Percentiles rank a stretch among this genome's conserved stretches.
phyloP scores from a whole-genome alignment of 192 early-diverging fungal species.

The Linnemannia elongata region DNA sequence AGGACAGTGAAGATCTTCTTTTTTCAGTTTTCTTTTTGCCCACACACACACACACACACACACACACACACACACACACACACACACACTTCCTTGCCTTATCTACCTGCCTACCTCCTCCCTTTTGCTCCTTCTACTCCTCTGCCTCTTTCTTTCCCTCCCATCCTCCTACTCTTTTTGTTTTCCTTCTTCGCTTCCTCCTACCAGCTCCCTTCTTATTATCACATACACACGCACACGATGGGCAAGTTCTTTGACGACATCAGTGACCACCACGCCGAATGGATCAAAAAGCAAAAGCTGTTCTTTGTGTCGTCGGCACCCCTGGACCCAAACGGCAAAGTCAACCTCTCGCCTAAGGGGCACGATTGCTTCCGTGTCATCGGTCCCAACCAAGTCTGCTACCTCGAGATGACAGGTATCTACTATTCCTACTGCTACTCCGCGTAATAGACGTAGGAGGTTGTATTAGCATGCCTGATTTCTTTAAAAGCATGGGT shows the following conservation, averaged over 20 bases:
- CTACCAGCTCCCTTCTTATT: neutral
- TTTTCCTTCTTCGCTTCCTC: neutral
- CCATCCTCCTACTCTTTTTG: neutral
- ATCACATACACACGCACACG: neutral
- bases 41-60: no score
- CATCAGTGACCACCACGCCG: slow-evolving; percentile 52
- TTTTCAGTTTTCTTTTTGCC: neutral
- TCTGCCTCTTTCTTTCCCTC: neutral
- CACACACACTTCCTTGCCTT: no score
- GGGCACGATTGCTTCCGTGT: slow-evolving; percentile 67
- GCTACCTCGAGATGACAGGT: slow-evolving; percentile 57
- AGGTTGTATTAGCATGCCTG: no score
- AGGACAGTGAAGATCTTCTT: neutral
- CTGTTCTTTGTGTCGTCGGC: slow-evolving; percentile 64
- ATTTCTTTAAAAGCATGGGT: no score
- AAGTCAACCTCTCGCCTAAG: slow-evolving; percentile 70
- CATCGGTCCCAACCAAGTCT: slow-evolving; percentile 41
- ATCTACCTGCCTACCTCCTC: neutral
- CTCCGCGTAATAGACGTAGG: neutral
- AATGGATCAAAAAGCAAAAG: slow-evolving; percentile 67
- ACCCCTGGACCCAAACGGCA: slow-evolving; percentile 57
- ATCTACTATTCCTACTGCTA: neutral
- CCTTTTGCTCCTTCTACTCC: neutral
- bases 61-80: no score
- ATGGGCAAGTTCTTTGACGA: slow-evolving; percentile 62